Percentiles rank a stretch among this genome's conserved stretches.
Evolutionary conservation across 163 green algal species (phyloP).

Genomic region (Scenedesmus sp.): DNA sequence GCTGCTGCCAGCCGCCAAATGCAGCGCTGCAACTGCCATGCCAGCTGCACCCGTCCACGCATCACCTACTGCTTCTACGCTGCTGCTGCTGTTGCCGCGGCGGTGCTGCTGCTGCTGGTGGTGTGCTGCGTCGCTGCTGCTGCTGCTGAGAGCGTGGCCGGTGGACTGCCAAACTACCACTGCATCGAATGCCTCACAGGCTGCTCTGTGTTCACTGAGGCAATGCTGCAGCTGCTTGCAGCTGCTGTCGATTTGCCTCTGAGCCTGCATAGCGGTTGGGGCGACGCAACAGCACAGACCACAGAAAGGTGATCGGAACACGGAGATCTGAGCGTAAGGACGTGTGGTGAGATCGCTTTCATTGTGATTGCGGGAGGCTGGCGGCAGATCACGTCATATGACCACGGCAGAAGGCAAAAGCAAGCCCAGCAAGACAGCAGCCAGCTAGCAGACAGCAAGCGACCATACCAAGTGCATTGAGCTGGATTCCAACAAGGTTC

Average conservation of each 20-base stretch:
- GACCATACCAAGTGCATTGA: too few species aligned
- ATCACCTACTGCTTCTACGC: conserved; percentile 21
- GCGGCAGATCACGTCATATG: too few species aligned
- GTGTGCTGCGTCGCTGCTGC: background rate
- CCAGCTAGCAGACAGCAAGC: too few species aligned
- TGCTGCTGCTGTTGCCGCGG: conserved; percentile 24
- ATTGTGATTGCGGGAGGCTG: too few species aligned
- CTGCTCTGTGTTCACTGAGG: conserved; percentile 47
- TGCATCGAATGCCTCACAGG: conserved; percentile 46
- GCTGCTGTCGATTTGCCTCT: conserved; percentile 56
- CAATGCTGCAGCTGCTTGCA: conserved; percentile 47
- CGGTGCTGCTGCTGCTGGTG: background rate
- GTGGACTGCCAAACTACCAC: background rate
- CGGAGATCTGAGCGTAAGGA: too few species aligned
- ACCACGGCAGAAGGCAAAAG: too few species aligned
- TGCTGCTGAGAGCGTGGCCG: background rate
- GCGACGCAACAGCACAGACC: background rate
- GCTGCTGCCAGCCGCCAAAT: background rate
- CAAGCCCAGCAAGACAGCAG: too few species aligned
- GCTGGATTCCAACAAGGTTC: too few species aligned
- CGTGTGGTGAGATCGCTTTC: too few species aligned
- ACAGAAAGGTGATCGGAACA: too few species aligned
- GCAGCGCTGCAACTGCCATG: conserved; percentile 14
- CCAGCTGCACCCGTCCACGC: background rate
- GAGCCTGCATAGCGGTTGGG: conserved; percentile 14